phyloP scores from a whole-genome alignment of 1,284 basidiomycete species.

The Apiotrichum laibachii region DNA sequence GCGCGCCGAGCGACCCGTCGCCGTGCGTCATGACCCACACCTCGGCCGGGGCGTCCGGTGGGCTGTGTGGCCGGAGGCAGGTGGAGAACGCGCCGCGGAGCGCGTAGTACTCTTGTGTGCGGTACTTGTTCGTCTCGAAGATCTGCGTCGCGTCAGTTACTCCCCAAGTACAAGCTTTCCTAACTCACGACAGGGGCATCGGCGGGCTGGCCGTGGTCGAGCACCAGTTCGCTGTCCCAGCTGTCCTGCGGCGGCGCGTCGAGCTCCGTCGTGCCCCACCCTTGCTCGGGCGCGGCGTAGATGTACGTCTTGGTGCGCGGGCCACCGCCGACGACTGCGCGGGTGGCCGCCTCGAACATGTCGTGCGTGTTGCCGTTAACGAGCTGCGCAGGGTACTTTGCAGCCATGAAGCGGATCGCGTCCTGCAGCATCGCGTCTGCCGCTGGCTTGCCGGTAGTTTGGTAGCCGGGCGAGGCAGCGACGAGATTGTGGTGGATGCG shows the following conservation, averaged over 20 bases:
- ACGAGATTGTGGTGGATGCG: constrained; percentile 24
- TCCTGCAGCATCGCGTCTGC: constrained; percentile 1
- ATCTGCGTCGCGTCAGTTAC: constrained; percentile 6
- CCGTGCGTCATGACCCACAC: constrained; percentile 29
- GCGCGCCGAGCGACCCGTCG: constrained; percentile 28
- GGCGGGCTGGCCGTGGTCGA: constrained; percentile 12
- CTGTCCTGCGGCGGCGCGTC: not conserved
- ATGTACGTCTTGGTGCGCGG: not conserved
- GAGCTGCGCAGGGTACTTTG: not conserved
- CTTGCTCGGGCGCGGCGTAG: not conserved
- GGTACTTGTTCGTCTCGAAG: constrained; percentile 9
- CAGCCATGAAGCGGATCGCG: constrained; percentile 3
- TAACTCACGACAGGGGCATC: constrained; percentile 25
- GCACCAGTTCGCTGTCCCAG: constrained; percentile 3
- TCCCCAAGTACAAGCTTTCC: too few relatives aligned
- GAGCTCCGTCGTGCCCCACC: not conserved
- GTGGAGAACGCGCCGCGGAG: constrained; percentile 18
- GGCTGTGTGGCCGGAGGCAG: not conserved
- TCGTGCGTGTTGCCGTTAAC: constrained; percentile 15
- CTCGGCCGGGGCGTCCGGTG: not conserved
- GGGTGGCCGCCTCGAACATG: constrained; percentile 13
- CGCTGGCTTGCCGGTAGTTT: constrained; percentile 1
- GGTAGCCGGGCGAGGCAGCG: not conserved
- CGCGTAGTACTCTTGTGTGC: constrained; percentile 19
- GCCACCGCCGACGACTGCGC: not conserved